Percentiles rank a stretch among this genome's conserved stretches.
phyloP scores from a whole-genome alignment of 306 rosid genomes.

The Pyrus bretschneideri region DNA sequence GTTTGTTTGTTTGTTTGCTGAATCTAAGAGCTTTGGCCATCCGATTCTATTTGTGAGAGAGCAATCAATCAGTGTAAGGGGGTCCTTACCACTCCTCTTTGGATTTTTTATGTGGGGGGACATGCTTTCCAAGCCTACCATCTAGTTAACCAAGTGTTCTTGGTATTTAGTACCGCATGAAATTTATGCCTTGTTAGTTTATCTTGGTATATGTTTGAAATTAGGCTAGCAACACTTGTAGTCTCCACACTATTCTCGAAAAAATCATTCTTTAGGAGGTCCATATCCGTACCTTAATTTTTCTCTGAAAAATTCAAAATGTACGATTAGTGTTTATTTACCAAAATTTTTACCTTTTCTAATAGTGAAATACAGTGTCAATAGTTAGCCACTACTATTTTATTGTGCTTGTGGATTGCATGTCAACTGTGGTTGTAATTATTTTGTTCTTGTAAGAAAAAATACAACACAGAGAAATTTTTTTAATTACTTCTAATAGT shows the following conservation, averaged over 20 bases:
- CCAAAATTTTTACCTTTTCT: neutral
- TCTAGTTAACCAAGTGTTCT: neutral
- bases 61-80: neutral
- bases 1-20: neutral
- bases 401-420: neutral
- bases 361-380: neutral
- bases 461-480: neutral
- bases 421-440: neutral
- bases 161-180: neutral
- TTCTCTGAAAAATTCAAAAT: neutral
- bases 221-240: neutral
- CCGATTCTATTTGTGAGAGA: neutral
- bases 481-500: neutral
- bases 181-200: neutral
- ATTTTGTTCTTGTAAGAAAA: neutral
- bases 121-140: neutral
- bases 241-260: neutral
- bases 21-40: neutral
- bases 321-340: neutral
- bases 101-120: neutral
- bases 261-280: neutral
- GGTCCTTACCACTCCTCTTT: neutral
- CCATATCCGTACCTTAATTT: neutral
- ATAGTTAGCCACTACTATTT: neutral
- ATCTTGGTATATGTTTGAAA: neutral